phyloP scores from a whole-genome alignment of 257 asterid genomes.

The Perilla frutescens region DNA sequence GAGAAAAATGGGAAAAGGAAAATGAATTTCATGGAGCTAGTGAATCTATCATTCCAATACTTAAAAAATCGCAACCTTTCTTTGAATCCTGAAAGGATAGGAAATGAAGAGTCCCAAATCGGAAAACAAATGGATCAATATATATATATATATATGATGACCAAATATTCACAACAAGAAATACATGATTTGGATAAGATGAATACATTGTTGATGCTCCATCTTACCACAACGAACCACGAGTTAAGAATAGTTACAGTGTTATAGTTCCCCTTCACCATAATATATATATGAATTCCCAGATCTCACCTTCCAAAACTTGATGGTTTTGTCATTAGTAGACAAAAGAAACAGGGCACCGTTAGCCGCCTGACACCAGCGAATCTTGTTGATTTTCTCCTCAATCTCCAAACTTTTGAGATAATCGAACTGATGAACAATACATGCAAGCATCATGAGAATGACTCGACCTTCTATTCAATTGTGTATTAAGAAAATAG shows the following conservation, averaged over 20 bases:
- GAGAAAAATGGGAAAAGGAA: constrained; percentile 11
- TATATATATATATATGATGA: background rate
- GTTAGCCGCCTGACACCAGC: constrained; percentile 84
- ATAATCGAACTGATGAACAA: constrained; percentile 72
- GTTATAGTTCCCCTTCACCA: constrained; percentile 2
- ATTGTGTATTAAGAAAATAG: constrained; percentile 9
- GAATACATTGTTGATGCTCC: constrained; percentile 17
- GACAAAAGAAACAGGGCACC: constrained; percentile 80
- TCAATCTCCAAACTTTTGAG: constrained; percentile 88
- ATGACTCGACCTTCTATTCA: constrained; percentile 28
- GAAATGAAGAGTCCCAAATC: background rate
- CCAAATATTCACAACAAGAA: constrained; percentile 21
- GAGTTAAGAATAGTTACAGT: constrained; percentile 19
- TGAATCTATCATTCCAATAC: constrained; percentile 20
- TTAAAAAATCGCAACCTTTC: constrained; percentile 15
- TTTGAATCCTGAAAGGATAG: background rate
- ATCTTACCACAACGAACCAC: constrained; percentile 22
- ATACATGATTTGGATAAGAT: constrained; percentile 16
- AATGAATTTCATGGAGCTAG: background rate
- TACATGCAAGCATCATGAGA: constrained; percentile 33
- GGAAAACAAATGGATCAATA: constrained; percentile 23
- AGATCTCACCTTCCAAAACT: constrained; percentile 77
- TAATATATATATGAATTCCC: constrained; percentile 18
- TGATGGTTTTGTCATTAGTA: constrained; percentile 85
- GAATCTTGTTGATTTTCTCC: constrained; percentile 89